Evolutionary conservation across 805 yeast genomes (phyloP), one percentile per base, ranked within the genome.

Genomic region (Martiniozyma abietophila): DNA sequence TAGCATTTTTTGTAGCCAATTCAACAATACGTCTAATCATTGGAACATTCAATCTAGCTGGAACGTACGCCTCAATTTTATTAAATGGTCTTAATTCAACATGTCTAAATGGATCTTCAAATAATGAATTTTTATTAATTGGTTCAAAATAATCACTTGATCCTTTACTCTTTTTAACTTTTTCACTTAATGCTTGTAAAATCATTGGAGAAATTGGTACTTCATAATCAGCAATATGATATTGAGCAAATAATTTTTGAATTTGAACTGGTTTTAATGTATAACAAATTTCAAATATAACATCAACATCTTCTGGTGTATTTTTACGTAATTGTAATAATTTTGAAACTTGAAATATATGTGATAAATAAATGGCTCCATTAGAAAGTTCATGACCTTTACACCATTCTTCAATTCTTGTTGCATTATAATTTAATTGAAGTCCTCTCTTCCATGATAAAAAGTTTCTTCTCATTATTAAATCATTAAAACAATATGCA

Each of bases 331-430:
- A 72, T 61, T 92, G 99, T 51, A 92, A 65, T 40, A 92, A 67
- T 62, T 92, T 92, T 25, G 96, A 88, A 15, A 94, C 89, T 61
- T 92, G 97, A 46, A 86, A 69, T 52, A 92, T 67, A 53, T 88
- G 96, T 42, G 79, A 78, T 54, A 92, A 69, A 51, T 85, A 77
- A 25, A 77, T 74, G 4, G 89, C 73, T 2, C 94, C 95, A 54
- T 88, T 95, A 32, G 81, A 80, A 42, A 92, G 74, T 34, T 81
- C 88, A 56, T 89, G 96, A 6, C 85, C 76, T 63, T 85, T 89
- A 61, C 97, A 89, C 98, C 98, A 92, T 62, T 92, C 99, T 58
- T 86, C 96, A 49, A 92, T 70, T 51, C 97, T 74, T 3, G 98
- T 92, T 35, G 88, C 94, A 58, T 92, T 92, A 63, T 92, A 92